phyloP scores from a whole-genome alignment of 1,284 basidiomycete species.

The Cutaneotrichosporon sp. region DNA sequence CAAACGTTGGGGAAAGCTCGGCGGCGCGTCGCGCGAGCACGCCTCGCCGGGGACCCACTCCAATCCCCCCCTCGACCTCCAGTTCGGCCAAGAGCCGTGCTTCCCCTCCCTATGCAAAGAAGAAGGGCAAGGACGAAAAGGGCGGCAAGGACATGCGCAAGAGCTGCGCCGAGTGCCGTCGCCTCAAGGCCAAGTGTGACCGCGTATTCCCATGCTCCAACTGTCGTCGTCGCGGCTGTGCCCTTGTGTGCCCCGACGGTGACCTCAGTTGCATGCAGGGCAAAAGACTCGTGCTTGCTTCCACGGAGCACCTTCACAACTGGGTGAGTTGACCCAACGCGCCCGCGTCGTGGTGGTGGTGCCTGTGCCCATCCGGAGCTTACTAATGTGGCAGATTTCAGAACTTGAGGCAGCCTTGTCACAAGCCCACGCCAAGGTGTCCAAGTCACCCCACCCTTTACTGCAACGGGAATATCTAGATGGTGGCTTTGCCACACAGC shows the following conservation, averaged over 20 bases:
- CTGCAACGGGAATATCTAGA: slow-evolving; percentile 39
- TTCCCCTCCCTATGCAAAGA: neutral
- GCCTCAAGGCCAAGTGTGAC: slow-evolving; percentile 45
- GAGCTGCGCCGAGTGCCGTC: slow-evolving; percentile 41
- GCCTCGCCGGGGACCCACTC: neutral
- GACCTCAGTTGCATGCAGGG: slow-evolving; percentile 46
- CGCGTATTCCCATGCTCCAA: slow-evolving; percentile 43
- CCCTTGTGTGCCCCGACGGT: slow-evolving; percentile 41
- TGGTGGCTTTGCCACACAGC: slow-evolving; percentile 28
- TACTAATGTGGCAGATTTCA: slow-evolving; percentile 23
- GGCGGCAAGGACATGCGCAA: slow-evolving; percentile 26
- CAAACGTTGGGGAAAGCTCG: neutral
- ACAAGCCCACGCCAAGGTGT: slow-evolving; percentile 24
- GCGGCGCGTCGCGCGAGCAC: neutral
- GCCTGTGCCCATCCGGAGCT: neutral
- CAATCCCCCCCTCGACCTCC: neutral
- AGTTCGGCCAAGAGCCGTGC: neutral
- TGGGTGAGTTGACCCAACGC: slow-evolving; percentile 25
- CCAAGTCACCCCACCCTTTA: slow-evolving; percentile 26
- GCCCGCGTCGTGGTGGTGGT: neutral
- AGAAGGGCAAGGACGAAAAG: slow-evolving; percentile 14
- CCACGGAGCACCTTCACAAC: slow-evolving; percentile 42
- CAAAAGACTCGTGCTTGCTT: slow-evolving; percentile 42
- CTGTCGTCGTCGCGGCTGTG: slow-evolving; percentile 42
- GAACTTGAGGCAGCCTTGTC: slow-evolving; percentile 40